Evolutionary conservation across 768 basidiomycete species (phyloP), one percentile per base, ranked within the genome.

Genomic region (Amanita fuliginea): DNA sequence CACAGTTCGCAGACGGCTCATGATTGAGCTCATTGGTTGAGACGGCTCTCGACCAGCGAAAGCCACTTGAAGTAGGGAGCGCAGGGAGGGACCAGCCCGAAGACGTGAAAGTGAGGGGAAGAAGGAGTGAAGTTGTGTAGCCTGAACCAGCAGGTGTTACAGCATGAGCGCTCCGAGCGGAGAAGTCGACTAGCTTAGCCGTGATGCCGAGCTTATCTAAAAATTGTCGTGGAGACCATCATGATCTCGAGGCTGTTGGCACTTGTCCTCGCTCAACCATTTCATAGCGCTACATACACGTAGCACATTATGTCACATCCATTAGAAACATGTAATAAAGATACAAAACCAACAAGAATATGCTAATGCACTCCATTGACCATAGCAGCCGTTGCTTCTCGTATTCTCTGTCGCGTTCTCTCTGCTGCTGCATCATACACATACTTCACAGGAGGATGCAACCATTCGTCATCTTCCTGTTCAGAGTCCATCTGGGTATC

Each of bases 361-460:
- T 14, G 11, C 33, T 36, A 47, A 26, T 47, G 46, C 46, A 76
- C 69, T 19, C 73, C 74, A 55, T 75, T 75, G 6, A 72, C 51
- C 37, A 64, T 35, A 18, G 46, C 39, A 28, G 52, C 53, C 24
- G 66, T 58, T 16, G 64, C 72, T 54, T 78, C 72, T 51, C 66
- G 65, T 47, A 84, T 68, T 50, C 78, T 70, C 66, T 80, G 72
- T 55, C 76, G 69, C 46, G 79, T 78, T 54, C 86, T 76, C 62
- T 95, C 91, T 21, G 89, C 89, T 4, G 83, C 89, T 0, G 92
- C 92, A 60, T 96, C 92, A 62, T 96, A 96, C n/a, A 86, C 89
- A 64, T 84, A 93, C 11, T 76, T 76, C 21, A 79, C 72, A 2
- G 79, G 76, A 16, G 65, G 73, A 42, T 74, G 75, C 34, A 63